Conservation (phyloP, 202 grass and related monocot genomes). For the Setaria italica region DNA sequence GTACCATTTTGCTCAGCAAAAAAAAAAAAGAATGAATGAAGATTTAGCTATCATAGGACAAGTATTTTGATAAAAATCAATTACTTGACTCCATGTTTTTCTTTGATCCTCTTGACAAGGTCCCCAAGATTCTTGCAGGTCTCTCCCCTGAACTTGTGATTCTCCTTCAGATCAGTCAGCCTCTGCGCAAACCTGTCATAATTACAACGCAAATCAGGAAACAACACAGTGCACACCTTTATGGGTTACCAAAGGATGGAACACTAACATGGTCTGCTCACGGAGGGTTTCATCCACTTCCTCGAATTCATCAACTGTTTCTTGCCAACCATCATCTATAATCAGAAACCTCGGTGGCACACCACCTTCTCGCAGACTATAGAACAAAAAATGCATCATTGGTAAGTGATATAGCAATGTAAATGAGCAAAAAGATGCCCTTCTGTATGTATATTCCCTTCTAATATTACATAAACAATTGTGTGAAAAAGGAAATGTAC, state of each 20-base stretch:
- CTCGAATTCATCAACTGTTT: constrained; percentile 47
- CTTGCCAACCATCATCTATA: constrained; percentile 72
- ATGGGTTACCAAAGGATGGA: constrained; percentile 14
- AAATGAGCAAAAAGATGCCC: background rate
- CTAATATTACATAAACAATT: background rate
- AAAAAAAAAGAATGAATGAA: no score
- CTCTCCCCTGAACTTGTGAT: constrained; percentile 58
- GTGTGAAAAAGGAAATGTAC: background rate
- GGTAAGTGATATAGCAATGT: background rate
- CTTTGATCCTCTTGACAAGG: constrained; percentile 53
- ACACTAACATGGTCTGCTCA: constrained; percentile 45
- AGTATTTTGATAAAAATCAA: constrained; percentile 15
- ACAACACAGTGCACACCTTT: background rate
- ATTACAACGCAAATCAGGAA: constrained; percentile 14
- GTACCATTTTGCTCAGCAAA: background rate
- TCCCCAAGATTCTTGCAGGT: constrained; percentile 49
- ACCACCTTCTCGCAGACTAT: constrained; percentile 48
- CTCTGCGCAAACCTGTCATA: constrained; percentile 58
- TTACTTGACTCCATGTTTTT: constrained; percentile 59
- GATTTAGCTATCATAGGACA: background rate
- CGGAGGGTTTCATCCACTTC: constrained; percentile 31
- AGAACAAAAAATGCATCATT: constrained; percentile 7
- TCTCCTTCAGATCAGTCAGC: constrained; percentile 52
- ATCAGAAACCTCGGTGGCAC: constrained; percentile 57
- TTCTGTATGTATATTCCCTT: background rate